Conservation (phyloP, 2,329 filamentous ascomycete species). For the Aspergillus piperis region DNA sequence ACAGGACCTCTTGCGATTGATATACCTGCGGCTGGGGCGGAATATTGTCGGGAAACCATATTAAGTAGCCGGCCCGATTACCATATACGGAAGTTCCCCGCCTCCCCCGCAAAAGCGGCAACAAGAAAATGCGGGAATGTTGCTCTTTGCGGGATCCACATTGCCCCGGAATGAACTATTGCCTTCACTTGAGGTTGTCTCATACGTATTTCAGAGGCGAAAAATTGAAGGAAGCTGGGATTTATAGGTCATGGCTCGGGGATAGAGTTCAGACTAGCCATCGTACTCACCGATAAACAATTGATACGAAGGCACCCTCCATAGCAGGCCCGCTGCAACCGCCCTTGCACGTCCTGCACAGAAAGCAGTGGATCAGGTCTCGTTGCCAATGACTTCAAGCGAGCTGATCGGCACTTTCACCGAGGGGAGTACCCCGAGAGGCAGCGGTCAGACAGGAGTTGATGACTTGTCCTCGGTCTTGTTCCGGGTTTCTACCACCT, state of each 20-base stretch:
- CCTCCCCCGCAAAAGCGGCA: constrained; percentile 1
- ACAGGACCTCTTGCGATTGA: not conserved
- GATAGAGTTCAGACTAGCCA: no score
- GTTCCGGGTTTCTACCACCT: not conserved
- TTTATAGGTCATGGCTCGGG: no score
- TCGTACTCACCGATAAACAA: not conserved
- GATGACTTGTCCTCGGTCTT: not conserved
- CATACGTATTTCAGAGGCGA: no score
- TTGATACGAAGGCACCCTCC: not conserved
- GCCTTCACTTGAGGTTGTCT: not conserved
- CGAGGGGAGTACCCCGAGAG: not conserved
- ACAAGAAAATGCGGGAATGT: not conserved
- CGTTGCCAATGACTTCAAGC: no score
- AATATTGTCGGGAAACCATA: constrained; percentile 10
- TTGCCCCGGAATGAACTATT: no score
- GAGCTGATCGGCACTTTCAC: not conserved
- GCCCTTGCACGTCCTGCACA: no score
- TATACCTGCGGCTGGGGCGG: not conserved
- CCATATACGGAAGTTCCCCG: constrained; percentile 10
- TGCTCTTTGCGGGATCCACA: not conserved
- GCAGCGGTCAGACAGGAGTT: not conserved
- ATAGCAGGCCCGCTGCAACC: no score
- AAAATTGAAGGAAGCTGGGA: no score
- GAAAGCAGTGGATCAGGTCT: no score
- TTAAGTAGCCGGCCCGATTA: constrained; percentile 20